Evolutionary conservation across 805 yeast species (phyloP), one percentile per base, ranked within the genome.

Genomic region (Candida chauliodis): DNA sequence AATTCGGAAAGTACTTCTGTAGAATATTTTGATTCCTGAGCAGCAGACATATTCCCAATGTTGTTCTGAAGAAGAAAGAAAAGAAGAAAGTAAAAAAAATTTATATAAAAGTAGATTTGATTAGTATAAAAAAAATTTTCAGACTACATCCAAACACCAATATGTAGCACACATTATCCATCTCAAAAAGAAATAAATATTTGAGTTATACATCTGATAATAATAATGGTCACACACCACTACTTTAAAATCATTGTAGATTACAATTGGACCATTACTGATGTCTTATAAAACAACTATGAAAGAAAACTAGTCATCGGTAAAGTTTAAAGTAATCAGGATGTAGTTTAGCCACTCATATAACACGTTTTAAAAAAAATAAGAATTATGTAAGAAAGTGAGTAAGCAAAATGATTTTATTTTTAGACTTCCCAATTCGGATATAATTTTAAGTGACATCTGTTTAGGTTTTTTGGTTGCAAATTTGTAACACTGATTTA

Each of bases 1-100:
- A 93, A 84, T 76, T 93, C 96, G 66, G 83, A 76, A 69, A 91
- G 84, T 70, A 90, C 96, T 73, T 89, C 79, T 59, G 75, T 69
- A 42, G 81, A 75, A 70, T 76, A 76, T 60, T 72, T 71, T 40
- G 79, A 72, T 71, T 76, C 81, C 63, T 76, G 70, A 56, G 67
- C 68, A 61, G 78, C 75, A 59, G 73, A 66, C 74, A 69, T 69
- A 52, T 56, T 61, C 58, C 63, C 54, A 51, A 30, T 43, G 55
- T 49, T 52, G 31, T 21, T 34, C 34, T 24, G 40, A 43, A 47
- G 38, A 48, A 33, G 43, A 40, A 36, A 35, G 45, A 34, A 35
- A 47, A 43, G 37, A 38, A 33, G 40, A 29, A 21, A 30, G 19
- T 16, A 24, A 24, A 37, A 31, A 25, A 37, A 26, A 22, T 40